Percentiles rank a stretch among this genome's conserved stretches.
Evolutionary conservation across 345 rosid genomes (phyloP).

Genomic region (Salix suchowensis): DNA sequence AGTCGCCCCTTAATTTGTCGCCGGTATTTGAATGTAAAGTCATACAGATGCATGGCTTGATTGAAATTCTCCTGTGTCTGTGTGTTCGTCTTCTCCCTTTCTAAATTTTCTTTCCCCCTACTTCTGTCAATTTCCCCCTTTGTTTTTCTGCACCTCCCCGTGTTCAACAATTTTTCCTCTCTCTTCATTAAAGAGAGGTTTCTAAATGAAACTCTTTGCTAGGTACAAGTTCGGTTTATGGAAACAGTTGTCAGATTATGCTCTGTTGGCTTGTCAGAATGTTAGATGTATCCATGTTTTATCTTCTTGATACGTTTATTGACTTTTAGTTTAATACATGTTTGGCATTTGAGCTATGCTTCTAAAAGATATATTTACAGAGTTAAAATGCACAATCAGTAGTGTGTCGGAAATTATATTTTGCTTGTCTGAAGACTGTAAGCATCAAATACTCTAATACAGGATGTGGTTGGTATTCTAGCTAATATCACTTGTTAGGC

Average conservation of each 20-base stretch:
- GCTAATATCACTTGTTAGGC: neutral
- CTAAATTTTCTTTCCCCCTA: too few relatives aligned
- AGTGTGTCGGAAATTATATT: too few relatives aligned
- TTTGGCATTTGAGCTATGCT: neutral
- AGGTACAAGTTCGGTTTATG: conserved; percentile 1
- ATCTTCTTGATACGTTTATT: conserved; percentile 26
- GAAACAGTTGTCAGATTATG: conserved; percentile 11
- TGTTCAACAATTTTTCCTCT: too few relatives aligned
- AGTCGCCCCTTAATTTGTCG: too few relatives aligned
- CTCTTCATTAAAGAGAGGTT: conserved; percentile 19
- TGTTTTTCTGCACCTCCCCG: too few relatives aligned
- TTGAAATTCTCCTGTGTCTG: too few relatives aligned
- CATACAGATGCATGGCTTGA: too few relatives aligned
- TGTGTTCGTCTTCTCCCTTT: too few relatives aligned
- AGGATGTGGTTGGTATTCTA: neutral
- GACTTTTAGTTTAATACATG: conserved; percentile 7
- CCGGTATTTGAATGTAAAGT: too few relatives aligned
- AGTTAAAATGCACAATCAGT: too few relatives aligned
- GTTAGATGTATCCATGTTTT: conserved; percentile 16
- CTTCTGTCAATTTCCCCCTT: too few relatives aligned
- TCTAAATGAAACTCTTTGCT: neutral
- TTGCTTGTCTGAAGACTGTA: neutral
- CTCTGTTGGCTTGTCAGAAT: conserved; percentile 1
- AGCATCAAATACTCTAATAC: neutral
- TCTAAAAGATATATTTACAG: too few relatives aligned